Evolutionary conservation across 129 eudicot species (phyloP), one percentile per base, ranked within the genome.

Genomic region (Flaveria ramosissima): DNA sequence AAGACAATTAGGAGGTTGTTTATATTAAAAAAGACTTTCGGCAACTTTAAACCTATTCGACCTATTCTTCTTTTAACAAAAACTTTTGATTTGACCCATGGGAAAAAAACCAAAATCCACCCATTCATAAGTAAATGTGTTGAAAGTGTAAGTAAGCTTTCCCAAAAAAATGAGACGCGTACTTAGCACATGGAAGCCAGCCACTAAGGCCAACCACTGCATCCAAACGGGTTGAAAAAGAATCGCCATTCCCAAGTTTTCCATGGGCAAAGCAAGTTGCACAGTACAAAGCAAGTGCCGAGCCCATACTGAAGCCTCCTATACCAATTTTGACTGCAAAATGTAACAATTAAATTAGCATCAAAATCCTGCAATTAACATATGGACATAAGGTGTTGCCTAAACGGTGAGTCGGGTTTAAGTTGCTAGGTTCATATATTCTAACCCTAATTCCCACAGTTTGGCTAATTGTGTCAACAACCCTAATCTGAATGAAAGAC

Each of bases 221-320:
- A 78, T 87, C 88, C 81, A 92, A 76, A 83, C 66, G 82, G 55
- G 86, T n/a, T n/a, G 92, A 68, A 82, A 77, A 92, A 2, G 86
- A 68, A 67, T 79, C 78, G 23, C 83, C 89, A 75, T 87, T 88
- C 71, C 84, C 89, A 62, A 82, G 87, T 74, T 92, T 92, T 75
- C 97, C 96, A 78, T 68, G 78, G 42, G 73, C 83, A 77, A 89
- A 92, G 76, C 96, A 91, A 71, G 75, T 78, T 53, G 93, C 97
- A 48, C 84, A 85, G 81, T 89, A 85, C 60, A 92, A 83, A 75
- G 97, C 77, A 41, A 86, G 24, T 55, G 97, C 97, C 41, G 91
- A 90, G 60, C 97, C 97, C 97, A 92, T 92, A 79, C 97, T 92
- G 77, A 92, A 92, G 74, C 96, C 97, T 81, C 97, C 97, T 75